Base-by-base conservation (phyloP, 768 basidiomycete genomes). In the Termitomyces sp. region DNA sequence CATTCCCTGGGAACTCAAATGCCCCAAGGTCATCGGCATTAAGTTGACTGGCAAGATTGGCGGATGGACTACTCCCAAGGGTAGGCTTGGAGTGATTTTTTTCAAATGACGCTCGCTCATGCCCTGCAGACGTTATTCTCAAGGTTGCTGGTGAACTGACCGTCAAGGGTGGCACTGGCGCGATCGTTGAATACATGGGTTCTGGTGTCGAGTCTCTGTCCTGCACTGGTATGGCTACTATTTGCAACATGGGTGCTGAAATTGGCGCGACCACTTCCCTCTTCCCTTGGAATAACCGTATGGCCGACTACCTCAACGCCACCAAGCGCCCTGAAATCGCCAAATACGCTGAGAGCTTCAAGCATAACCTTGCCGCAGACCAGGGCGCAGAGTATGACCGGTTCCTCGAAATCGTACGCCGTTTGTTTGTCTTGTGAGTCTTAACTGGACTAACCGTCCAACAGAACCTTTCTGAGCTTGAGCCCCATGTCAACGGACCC, bases 241-340 rank as follows among this genome's bases (percentile, higher is more conserved):
- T 99, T 68, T 98, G 96, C 76, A 99, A 98, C 86, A 99, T 98
- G 96, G 96, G 96, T 82, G 96, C 96, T 65, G 96, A 99, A 76
- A 98, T 98, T 68, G 96, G 96, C 72, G 97, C 97, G 37, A 99
- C 97, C 10, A 98, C 97, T 22, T 98, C 96, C 18, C 76, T 98
- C 66, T 99, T 99, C 93, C 97, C 97, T 67, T 98, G 91, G 87
- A 99, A 98, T 80, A 72, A 78, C 64, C 93, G 95, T 69, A 98
- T 98, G 97, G 82, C 71, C 67, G 83, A 88, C 70, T 99, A 98
- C 77, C 80, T 99, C 72, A 84, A 90, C 59, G 96, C 96, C n/a
- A 99, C 97, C 65, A 91, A 91, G 71, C 94, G 97, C 64, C 71
- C 76, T 26, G 85, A 90, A 43, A 95, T 98, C 60, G 95, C 90